Percentiles rank a stretch among this genome's conserved stretches.
These are phyloP conservation scores for Hemileia vastatrix DNA, from an alignment of 1,284 basidiomycete species.

Conservation along the genomic window DNA sequence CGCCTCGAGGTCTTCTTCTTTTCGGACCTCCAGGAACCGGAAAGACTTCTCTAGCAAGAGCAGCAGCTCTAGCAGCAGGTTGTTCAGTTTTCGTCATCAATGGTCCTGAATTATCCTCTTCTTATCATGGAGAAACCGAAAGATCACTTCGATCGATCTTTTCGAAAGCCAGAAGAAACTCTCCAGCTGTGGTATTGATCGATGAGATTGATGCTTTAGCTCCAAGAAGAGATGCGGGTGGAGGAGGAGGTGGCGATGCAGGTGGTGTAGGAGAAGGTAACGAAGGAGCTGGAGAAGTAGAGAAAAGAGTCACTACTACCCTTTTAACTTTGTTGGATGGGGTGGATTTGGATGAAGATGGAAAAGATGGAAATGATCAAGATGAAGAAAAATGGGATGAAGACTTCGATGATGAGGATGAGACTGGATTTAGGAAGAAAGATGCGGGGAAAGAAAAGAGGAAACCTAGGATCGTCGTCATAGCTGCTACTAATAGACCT, in stretches of 20 bases:
- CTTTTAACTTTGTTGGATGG: conserved; percentile 92
- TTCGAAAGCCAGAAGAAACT: conserved; percentile 64
- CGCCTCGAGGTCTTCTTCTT: conserved; percentile 41
- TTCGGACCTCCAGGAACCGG: conserved; percentile 44
- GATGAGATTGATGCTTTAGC: conserved; percentile 96
- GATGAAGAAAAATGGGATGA: conserved; percentile 23
- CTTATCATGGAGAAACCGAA: conserved; percentile 44
- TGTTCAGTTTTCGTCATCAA: conserved; percentile 38
- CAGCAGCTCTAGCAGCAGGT: conserved; percentile 35
- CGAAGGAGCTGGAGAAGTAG: conserved; percentile 68
- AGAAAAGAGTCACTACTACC: conserved; percentile 89
- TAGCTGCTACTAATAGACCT: conserved; percentile 93
- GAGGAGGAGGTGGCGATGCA: conserved; percentile 81
- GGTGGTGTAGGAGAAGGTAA: no score
- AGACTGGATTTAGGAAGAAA: conserved; percentile 45
- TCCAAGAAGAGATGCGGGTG: conserved; percentile 74
- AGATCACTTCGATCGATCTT: conserved; percentile 74
- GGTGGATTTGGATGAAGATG: conserved; percentile 55
- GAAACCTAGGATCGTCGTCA: conserved; percentile 67
- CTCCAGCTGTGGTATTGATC: conserved; percentile 75
- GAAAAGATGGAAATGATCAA: not conserved
- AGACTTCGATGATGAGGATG: conserved; percentile 41
- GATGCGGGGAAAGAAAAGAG: conserved; percentile 17
- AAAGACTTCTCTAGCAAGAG: conserved; percentile 41
- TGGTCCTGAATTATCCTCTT: conserved; percentile 38